Base-by-base conservation (phyloP, 768 basidiomycete genomes). In the Collybia nuda region DNA sequence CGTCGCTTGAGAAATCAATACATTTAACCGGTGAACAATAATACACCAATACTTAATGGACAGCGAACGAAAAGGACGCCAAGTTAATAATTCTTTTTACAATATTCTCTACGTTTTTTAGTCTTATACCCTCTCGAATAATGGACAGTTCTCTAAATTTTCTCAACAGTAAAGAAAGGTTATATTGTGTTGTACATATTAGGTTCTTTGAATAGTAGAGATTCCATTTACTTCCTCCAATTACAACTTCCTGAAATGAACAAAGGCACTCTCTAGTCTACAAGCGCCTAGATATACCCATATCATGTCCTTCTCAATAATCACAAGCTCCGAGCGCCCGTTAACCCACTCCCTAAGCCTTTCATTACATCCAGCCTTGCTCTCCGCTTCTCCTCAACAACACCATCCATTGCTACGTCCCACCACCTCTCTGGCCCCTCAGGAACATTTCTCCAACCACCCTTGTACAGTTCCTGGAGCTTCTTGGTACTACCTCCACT, bases 371-470 rank as follows among this genome's bases (percentile, higher is more conserved):
- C 66, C 47, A 77, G 19, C 28, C 68, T 67, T 44, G 54, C 65
- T 54, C 53, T 58, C 48, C 74, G 66, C 53, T 62, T 66, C 53
- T 62, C 65, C 56, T 84, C 82, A 9, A 77, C 62, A n/a, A 63
- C 64, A 6, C 71, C 76, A 3, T 71, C 74, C 28, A 89, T 68
- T 28, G 84, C 82, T 9, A 65, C 60, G 36, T 87, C 84, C 86
- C 87, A 90, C 84, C 84, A 90, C 46, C 84, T 70, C 63, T 81
- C 77, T 11, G 32, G 32, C 17, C 58, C 73, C 57, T 77, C 76
- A 0, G 81, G 79, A 1, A 82, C 73, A 5, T 80, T 75, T 28
- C 74, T 73, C 88, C 88, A 90, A 15, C 79, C 80, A 8, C 82
- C 80, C 15, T 66, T 68, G 40, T 82, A 65, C 41, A 89, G 77